Percentiles rank a stretch among this genome's conserved stretches.
Conservation (phyloP, 805 yeast genomes). For the Candida sonorensis region DNA sequence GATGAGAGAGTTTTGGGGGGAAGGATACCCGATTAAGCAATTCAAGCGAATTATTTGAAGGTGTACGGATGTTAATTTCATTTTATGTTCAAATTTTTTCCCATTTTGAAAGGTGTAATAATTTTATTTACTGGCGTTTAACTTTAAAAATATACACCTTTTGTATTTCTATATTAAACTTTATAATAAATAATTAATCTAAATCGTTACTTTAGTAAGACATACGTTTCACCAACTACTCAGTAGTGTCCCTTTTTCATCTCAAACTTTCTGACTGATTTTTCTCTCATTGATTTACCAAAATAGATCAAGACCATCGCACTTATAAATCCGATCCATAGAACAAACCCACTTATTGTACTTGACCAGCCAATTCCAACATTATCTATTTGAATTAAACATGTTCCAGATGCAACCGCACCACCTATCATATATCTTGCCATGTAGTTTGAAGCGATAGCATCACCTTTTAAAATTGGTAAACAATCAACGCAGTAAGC, state of each 20-base stretch:
- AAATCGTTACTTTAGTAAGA: too few species aligned
- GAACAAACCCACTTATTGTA: constrained; percentile 39
- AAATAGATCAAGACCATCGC: constrained; percentile 28
- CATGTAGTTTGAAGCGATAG: constrained; percentile 48
- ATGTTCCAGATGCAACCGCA: constrained; percentile 44
- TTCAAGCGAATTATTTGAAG: too few species aligned
- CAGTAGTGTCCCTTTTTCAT: not conserved
- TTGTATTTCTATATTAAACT: too few species aligned
- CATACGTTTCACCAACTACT: too few species aligned
- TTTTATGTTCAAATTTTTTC: too few species aligned
- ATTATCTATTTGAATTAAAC: constrained; percentile 35
- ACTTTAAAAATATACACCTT: too few species aligned
- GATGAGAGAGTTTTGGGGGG: too few species aligned
- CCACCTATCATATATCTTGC: constrained; percentile 40
- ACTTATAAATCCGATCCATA: constrained; percentile 32
- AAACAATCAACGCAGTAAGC: constrained; percentile 54
- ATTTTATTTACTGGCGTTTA: too few species aligned
- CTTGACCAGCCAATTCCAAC: constrained; percentile 55
- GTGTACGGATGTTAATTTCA: too few species aligned
- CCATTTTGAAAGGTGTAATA: too few species aligned
- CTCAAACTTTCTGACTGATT: constrained; percentile 3
- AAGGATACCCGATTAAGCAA: too few species aligned
- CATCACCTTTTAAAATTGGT: constrained; percentile 49
- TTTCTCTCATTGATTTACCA: constrained; percentile 33
- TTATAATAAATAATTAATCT: too few species aligned